Percentiles rank a stretch among this genome's conserved stretches.
These are phyloP conservation scores for Pleurotus tuber-regium DNA, from an alignment of 768 basidiomycete species.

Conservation along the genomic window DNA sequence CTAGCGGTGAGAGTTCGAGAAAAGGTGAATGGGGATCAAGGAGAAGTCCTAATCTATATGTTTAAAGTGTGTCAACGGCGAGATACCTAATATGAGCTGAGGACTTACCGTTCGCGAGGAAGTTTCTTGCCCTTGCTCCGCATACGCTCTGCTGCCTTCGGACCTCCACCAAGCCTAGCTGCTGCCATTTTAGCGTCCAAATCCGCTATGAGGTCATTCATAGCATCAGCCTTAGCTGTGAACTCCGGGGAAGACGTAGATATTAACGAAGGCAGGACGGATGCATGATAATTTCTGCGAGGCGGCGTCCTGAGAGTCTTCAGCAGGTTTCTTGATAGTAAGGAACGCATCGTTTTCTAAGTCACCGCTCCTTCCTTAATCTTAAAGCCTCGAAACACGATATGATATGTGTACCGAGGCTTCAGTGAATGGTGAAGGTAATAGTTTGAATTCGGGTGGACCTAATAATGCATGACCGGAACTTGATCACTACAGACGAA, in stretches of 20 bases:
- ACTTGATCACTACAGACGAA: constrained; percentile 6
- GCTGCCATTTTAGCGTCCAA: constrained; percentile 56
- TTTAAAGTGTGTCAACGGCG: constrained; percentile 3
- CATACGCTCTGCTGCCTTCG: constrained; percentile 74
- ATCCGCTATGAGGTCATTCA: constrained; percentile 68
- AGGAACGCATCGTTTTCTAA: constrained; percentile 15
- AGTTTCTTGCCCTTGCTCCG: constrained; percentile 75
- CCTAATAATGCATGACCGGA: not conserved
- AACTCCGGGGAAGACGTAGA: constrained; percentile 75
- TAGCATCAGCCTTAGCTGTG: constrained; percentile 56
- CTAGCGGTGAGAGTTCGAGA: constrained; percentile 82
- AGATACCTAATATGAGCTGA: not conserved
- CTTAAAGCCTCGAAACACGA: not conserved
- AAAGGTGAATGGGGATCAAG: constrained; percentile 89
- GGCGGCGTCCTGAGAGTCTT: constrained; percentile 10
- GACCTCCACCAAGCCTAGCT: constrained; percentile 70
- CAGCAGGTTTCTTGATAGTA: constrained; percentile 17
- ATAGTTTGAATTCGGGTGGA: not conserved
- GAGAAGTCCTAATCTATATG: constrained; percentile 60
- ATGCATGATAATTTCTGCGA: constrained; percentile 59
- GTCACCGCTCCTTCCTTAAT: not conserved
- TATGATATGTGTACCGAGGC: not conserved
- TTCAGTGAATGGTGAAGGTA: not conserved
- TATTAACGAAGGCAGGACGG: constrained; percentile 69
- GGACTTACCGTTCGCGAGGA: constrained; percentile 74